Evolutionary conservation across 2,329 filamentous ascomycete species (phyloP).

Genomic region (Ceratocystis colombiana): DNA sequence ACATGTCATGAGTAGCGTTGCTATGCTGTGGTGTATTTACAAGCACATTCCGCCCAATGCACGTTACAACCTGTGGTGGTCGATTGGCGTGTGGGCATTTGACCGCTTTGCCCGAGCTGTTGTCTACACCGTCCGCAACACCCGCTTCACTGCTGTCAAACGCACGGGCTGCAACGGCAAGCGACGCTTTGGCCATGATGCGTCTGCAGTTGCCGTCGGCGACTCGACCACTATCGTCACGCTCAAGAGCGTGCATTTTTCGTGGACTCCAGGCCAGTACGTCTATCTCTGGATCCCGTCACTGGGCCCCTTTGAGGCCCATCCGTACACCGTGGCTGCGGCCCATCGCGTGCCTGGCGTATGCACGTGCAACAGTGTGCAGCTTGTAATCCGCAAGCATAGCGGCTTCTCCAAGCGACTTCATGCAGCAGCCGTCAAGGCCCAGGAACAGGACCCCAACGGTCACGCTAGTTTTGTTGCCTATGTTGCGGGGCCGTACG

Average conservation of each 20-base stretch:
- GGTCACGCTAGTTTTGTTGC: slow-evolving; percentile 32
- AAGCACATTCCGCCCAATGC: slow-evolving; percentile 52
- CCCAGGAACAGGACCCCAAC: slow-evolving; percentile 30
- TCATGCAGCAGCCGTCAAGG: slow-evolving; percentile 38
- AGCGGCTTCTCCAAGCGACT: slow-evolving; percentile 48
- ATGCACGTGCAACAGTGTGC: slow-evolving; percentile 50
- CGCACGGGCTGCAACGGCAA: slow-evolving; percentile 40
- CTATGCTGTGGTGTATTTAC: slow-evolving; percentile 55
- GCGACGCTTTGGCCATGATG: slow-evolving; percentile 43
- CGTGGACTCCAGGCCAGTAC: slow-evolving; percentile 51
- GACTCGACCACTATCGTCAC: slow-evolving; percentile 47
- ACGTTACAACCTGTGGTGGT: slow-evolving; percentile 55
- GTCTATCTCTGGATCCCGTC: slow-evolving; percentile 51
- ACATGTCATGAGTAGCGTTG: slow-evolving; percentile 51
- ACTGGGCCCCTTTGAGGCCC: slow-evolving; percentile 45
- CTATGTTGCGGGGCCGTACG: slow-evolving; percentile 49
- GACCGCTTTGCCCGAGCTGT: slow-evolving; percentile 48
- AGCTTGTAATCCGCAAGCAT: slow-evolving; percentile 48
- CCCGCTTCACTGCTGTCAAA: slow-evolving; percentile 32
- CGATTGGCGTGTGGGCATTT: slow-evolving; percentile 51
- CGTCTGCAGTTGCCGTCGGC: slow-evolving; percentile 41
- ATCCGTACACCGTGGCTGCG: slow-evolving; percentile 53
- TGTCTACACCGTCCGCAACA: slow-evolving; percentile 44
- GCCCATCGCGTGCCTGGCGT: slow-evolving; percentile 42
- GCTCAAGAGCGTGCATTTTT: slow-evolving; percentile 50